Conservation (phyloP, 2,329 filamentous ascomycete genomes). For the Aspergillus novoparasiticus region DNA sequence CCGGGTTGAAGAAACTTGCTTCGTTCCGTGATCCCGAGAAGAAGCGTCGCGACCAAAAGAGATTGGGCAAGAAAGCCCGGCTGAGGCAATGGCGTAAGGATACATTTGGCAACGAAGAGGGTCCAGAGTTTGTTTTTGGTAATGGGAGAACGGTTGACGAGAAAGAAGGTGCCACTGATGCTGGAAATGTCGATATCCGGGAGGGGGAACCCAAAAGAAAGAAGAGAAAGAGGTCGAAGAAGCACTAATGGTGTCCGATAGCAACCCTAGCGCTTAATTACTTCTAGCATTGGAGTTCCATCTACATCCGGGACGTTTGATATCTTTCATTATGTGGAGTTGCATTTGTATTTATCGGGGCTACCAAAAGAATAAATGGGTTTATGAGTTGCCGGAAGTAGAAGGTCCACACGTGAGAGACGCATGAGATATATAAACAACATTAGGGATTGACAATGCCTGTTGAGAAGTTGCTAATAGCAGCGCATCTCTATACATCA, state of each 20-base stretch:
- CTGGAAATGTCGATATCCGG: constrained; percentile 44
- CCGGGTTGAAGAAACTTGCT: constrained; percentile 91
- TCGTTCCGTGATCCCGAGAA: constrained; percentile 85
- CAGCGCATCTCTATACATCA: not conserved
- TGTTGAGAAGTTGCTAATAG: not conserved
- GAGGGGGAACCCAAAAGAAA: constrained; percentile 43
- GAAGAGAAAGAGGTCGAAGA: constrained; percentile 51
- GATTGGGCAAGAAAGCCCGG: constrained; percentile 87
- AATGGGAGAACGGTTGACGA: constrained; percentile 24
- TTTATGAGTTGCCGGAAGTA: not conserved
- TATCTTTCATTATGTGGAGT: not conserved
- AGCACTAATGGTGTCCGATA: constrained; percentile 33
- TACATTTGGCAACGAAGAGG: constrained; percentile 65
- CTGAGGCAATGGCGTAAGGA: constrained; percentile 81
- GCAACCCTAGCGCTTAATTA: not conserved
- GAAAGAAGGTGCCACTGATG: constrained; percentile 27
- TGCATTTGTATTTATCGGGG: not conserved
- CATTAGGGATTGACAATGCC: not conserved
- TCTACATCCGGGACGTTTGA: constrained; percentile 3
- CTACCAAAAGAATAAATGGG: not conserved
- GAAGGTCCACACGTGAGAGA: not conserved
- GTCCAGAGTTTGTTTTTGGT: constrained; percentile 40
- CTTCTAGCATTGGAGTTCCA: constrained; percentile 2
- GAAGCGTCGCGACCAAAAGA: constrained; percentile 86
- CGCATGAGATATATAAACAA: not conserved